These are phyloP conservation scores for Gnaphalium uliginosum DNA, from an alignment of 129 eudicot species.

Conservation along the genomic window DNA sequence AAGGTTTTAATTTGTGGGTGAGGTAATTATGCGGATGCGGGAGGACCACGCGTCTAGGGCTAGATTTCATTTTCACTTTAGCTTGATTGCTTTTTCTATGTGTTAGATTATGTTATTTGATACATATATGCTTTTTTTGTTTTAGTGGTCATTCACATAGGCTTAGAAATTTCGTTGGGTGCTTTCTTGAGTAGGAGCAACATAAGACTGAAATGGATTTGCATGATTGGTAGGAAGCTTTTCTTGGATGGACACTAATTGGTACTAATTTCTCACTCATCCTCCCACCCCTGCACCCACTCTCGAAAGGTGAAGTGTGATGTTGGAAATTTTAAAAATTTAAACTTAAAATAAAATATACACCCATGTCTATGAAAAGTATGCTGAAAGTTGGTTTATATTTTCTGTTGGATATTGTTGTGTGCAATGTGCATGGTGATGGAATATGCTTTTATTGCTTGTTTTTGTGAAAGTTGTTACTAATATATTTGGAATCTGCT, in stretches of 20 bases:
- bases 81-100: slow-evolving; percentile 14
- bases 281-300: slow-evolving; percentile 13
- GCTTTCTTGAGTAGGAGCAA: slow-evolving; percentile 43
- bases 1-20: slow-evolving; percentile 18
- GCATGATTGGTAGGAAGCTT: slow-evolving; percentile 23
- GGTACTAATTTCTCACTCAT: slow-evolving; percentile 4
- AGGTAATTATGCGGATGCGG: slow-evolving; percentile 28
- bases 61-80: slow-evolving; percentile 31
- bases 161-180: slow-evolving; percentile 30
- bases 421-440: not conserved
- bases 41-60: slow-evolving; percentile 38
- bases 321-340: not conserved
- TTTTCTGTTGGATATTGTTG: not conserved
- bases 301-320: slow-evolving; percentile 10
- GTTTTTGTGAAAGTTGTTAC: not conserved
- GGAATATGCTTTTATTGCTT: slow-evolving; percentile 5
- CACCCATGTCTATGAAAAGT: not conserved
- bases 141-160: slow-evolving; percentile 31
- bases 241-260: slow-evolving; percentile 16
- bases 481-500: not conserved
- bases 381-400: not conserved
- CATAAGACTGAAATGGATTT: slow-evolving; percentile 30
- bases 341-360: not conserved
- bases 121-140: slow-evolving; percentile 15
- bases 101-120: slow-evolving; percentile 30